Base-by-base conservation (phyloP, 2,329 filamentous ascomycete species). In the Paecilomyces sp. region DNA sequence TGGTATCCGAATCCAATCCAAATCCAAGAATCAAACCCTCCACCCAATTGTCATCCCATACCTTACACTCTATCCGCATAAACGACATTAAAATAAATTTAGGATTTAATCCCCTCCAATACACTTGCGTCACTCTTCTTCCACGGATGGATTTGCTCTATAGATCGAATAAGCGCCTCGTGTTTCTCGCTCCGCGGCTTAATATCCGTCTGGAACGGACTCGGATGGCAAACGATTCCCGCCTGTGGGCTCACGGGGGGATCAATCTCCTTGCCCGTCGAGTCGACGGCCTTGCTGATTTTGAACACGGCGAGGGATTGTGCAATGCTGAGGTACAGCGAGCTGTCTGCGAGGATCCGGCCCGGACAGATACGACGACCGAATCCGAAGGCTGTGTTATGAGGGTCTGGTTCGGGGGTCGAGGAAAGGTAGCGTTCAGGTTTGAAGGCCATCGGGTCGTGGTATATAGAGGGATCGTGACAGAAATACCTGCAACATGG, bases 241-340 rank as follows among this genome's bases (percentile, higher is more conserved):
- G 77, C 58, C 60, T 70, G 64, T 51, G 79, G 78, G 31, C 72
- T 66, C 0, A 76, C 51, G 22, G 69, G 65, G 0, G 73, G 68
- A 24, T 74, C 75, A 0, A 79, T 65, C 9, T 72, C 70, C 18
- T 65, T 70, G 0, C 77, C 80, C 4, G 76, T 67, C 24, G 73
- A 70, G 13, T 51, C 54, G 6, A 76, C 58, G 0, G 63, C 61
- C 58, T 79, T 79, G 9, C 60, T 60, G 13, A 83, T 70, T 3
- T 74, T 66, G 56, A 85, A 84, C 0, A 77, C 77, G 0, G 82
- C 74, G 1, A 86, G 68, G 0, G 73, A 68, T 31, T 79, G 79
- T 0, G 74, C 78, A 22, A 79, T 72, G 15, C 64, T 76, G 11
- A 79, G 60, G 60, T 73, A 80, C 0, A 80, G 31, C 0, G 73